Conservation (phyloP, 225 moss, liverwort and hornwort species). For the Sphagnum tenellum region DNA sequence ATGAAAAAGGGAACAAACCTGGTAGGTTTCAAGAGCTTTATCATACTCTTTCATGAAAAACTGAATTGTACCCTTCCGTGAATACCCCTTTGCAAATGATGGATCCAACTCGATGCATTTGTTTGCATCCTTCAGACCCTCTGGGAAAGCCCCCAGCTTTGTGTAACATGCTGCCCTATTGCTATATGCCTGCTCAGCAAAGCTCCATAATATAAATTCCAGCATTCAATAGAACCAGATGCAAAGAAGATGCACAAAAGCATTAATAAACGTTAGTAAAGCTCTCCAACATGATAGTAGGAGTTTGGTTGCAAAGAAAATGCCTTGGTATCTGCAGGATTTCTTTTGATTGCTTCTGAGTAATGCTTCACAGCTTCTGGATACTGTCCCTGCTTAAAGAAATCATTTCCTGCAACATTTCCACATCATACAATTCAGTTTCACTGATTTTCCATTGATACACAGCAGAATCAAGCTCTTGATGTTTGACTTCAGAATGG, state of each 20-base stretch:
- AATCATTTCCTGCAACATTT: conserved; percentile 67
- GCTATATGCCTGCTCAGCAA: conserved; percentile 58
- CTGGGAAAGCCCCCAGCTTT: conserved; percentile 89
- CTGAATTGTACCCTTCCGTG: conserved; percentile 90
- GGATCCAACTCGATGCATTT: conserved; percentile 87
- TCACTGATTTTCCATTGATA: not conserved
- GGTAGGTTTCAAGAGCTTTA: conserved; percentile 86
- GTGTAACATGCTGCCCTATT: conserved; percentile 99
- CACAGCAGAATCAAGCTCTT: not conserved
- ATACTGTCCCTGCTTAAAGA: conserved; percentile 80
- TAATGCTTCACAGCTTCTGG: conserved; percentile 90
- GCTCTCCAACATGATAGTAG: not conserved
- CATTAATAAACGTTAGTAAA: not conserved
- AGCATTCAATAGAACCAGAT: not conserved
- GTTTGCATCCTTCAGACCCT: conserved; percentile 94
- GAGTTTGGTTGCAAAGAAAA: not conserved
- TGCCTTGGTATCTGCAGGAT: conserved; percentile 84
- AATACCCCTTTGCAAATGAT: conserved; percentile 82
- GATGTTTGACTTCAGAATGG: no score
- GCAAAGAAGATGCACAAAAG: not conserved
- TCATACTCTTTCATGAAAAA: conserved; percentile 99
- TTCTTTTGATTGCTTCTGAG: conserved; percentile 77
- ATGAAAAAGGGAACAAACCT: conserved; percentile 28
- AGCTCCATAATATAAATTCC: not conserved
- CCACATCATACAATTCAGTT: not conserved